Evolutionary conservation across 1,139 yeast genomes (phyloP).

Genomic region (Hyphopichia wangnamkhiaoensis): DNA sequence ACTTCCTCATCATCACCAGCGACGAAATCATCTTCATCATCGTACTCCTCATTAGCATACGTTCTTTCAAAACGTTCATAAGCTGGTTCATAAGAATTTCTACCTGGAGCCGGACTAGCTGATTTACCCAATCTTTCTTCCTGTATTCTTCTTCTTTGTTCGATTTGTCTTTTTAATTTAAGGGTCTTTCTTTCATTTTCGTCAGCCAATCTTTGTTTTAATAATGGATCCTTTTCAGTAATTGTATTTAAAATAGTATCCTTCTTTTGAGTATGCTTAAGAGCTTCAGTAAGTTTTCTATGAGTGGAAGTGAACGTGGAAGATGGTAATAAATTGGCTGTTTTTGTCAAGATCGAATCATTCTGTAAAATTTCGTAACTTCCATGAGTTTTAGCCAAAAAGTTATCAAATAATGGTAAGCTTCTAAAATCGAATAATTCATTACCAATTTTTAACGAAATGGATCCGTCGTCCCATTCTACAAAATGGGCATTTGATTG

Average conservation of each 20-base stretch:
- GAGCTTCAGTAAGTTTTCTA: conserved; percentile 73
- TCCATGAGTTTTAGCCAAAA: conserved; percentile 71
- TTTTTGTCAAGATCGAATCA: conserved; percentile 47
- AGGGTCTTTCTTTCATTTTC: conserved; percentile 72
- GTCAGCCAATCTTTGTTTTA: conserved; percentile 78
- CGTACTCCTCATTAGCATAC: conserved; percentile 46
- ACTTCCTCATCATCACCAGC: conserved; percentile 50
- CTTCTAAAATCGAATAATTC: conserved; percentile 82
- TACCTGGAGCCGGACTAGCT: conserved; percentile 23
- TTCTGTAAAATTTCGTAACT: conserved; percentile 71
- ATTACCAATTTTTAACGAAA: conserved; percentile 81
- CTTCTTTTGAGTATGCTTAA: conserved; percentile 63
- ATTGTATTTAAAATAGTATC: conserved; percentile 64
- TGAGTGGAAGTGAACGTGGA: conserved; percentile 85
- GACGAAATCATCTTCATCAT: conserved; percentile 46
- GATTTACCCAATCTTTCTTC: conserved; percentile 43
- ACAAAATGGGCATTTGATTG: conserved; percentile 89
- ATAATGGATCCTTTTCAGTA: conserved; percentile 84
- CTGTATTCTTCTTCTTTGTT: conserved; percentile 51
- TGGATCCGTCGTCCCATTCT: conserved; percentile 92
- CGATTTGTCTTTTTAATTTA: conserved; percentile 69
- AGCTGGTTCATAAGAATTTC: conserved; percentile 31
- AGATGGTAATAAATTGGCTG: conserved; percentile 80
- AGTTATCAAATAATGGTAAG: conserved; percentile 69
- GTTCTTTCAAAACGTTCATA: conserved; percentile 43